Evolutionary conservation across 2,329 filamentous ascomycete species (phyloP).

Genomic region (Camptophora hylomeconis): DNA sequence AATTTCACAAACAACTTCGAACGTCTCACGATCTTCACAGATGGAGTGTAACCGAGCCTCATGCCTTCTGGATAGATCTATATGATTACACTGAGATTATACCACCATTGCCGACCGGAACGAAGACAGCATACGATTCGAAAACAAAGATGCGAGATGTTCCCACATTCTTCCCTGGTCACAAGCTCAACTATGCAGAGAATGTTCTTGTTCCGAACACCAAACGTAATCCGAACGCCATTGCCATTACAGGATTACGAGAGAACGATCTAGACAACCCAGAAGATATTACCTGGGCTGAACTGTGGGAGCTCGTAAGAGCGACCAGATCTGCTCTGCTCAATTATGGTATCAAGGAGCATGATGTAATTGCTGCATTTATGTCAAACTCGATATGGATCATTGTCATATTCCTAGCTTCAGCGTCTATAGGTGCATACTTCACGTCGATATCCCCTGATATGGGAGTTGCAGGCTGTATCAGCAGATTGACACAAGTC

Average conservation of each 20-base stretch:
- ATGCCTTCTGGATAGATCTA: slow-evolving; percentile 32
- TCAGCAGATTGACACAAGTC: slow-evolving; percentile 28
- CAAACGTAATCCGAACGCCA: slow-evolving; percentile 22
- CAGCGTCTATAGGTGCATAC: slow-evolving; percentile 29
- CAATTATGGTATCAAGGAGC: slow-evolving; percentile 24
- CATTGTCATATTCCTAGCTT: slow-evolving; percentile 29
- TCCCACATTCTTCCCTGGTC: slow-evolving; percentile 25
- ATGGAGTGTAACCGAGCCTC: slow-evolving; percentile 27
- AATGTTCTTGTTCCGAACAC: slow-evolving; percentile 23
- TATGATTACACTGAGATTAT: slow-evolving; percentile 22
- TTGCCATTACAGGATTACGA: slow-evolving; percentile 28
- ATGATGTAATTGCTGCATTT: slow-evolving; percentile 27
- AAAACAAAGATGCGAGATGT: slow-evolving; percentile 23
- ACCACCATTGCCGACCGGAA: slow-evolving; percentile 19
- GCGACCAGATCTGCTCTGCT: slow-evolving; percentile 26
- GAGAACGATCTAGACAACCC: slow-evolving; percentile 26
- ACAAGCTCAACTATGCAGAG: slow-evolving; percentile 27
- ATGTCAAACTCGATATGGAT: slow-evolving; percentile 32
- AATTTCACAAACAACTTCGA: slow-evolving; percentile 9
- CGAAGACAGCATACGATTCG: slow-evolving; percentile 25
- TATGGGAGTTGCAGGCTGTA: slow-evolving; percentile 25
- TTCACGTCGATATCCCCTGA: slow-evolving; percentile 34
- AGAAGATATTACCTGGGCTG: slow-evolving; percentile 27
- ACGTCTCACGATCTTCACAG: slow-evolving; percentile 25
- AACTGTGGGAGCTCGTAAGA: slow-evolving; percentile 27